These are phyloP conservation scores for Conoideocrella luteorostrata DNA, from an alignment of 2,329 filamentous ascomycete genomes.

Conservation along the genomic window DNA sequence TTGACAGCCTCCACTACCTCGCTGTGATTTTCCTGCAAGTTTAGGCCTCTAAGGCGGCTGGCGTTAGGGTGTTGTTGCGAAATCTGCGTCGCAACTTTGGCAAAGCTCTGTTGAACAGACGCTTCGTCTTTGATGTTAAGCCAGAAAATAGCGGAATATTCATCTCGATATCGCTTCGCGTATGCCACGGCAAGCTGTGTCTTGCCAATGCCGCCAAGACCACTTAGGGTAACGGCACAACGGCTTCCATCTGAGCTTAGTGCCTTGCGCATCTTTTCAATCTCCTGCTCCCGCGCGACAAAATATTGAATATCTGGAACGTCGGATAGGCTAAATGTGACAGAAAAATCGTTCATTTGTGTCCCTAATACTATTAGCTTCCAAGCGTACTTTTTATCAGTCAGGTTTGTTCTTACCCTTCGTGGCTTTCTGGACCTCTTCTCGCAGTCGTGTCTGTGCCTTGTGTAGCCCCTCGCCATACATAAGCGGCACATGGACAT, in stretches of 20 bases:
- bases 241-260: slow-evolving; percentile 9
- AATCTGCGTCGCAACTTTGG: slow-evolving; percentile 22
- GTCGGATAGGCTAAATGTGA: slow-evolving; percentile 7
- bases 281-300: slow-evolving; percentile 14
- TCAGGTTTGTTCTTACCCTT: no score
- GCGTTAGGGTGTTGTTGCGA: slow-evolving; percentile 17
- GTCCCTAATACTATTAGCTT: slow-evolving; percentile 1
- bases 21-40: slow-evolving; percentile 15
- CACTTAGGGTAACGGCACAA: slow-evolving; percentile 26
- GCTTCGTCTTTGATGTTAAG: slow-evolving; percentile 31
- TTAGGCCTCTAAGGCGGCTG: not conserved
- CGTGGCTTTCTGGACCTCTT: not conserved
- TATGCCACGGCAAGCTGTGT: no score
- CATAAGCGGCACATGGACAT: slow-evolving; percentile 12
- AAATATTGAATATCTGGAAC: slow-evolving; percentile 10
- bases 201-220: no score
- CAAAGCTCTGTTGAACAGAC: slow-evolving; percentile 29
- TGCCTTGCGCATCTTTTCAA: slow-evolving; percentile 10
- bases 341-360: slow-evolving; percentile 2
- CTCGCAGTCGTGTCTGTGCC: not conserved
- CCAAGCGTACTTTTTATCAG: no score
- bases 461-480: slow-evolving; percentile 12
- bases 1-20: slow-evolving; percentile 20
- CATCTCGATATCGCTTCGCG: no score
- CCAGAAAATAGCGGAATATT: slow-evolving; percentile 39